Conservation (phyloP, 2,329 filamentous ascomycete genomes). For the Aureobasidium sp. region DNA sequence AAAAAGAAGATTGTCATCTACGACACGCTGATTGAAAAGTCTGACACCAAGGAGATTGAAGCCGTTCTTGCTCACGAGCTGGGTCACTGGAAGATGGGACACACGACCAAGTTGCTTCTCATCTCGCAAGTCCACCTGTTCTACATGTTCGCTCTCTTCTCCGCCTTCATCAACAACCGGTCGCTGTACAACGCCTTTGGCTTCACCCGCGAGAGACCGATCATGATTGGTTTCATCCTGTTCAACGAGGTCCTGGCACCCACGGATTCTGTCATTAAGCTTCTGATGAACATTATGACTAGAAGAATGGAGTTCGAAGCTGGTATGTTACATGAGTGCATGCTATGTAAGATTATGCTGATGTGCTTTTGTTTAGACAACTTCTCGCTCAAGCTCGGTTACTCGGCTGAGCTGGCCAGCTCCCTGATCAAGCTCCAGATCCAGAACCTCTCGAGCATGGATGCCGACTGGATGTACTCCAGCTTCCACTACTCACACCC, state of each 20-base stretch:
- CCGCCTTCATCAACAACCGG: conserved; percentile 90
- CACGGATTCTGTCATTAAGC: conserved; percentile 89
- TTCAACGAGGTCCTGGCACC: conserved; percentile 95
- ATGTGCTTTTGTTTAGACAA: conserved; percentile 45
- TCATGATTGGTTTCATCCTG: conserved; percentile 93
- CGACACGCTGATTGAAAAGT: conserved; percentile 95
- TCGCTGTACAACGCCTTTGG: conserved; percentile 89
- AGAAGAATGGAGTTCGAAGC: conserved; percentile 95
- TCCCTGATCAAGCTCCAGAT: conserved; percentile 96
- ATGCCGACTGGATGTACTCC: conserved; percentile 96
- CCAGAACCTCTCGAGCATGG: conserved; percentile 97
- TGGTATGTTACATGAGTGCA: conserved; percentile 39
- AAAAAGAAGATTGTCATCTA: conserved; percentile 99
- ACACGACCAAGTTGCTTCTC: conserved; percentile 83
- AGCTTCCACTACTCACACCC: conserved; percentile 98
- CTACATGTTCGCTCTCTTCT: conserved; percentile 95
- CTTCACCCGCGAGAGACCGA: conserved; percentile 73
- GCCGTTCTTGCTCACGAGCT: conserved; percentile 93
- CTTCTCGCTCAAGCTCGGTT: conserved; percentile 80
- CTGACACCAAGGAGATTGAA: conserved; percentile 81
- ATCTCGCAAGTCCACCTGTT: conserved; percentile 82
- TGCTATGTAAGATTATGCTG: conserved; percentile 5
- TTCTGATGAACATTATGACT: conserved; percentile 92
- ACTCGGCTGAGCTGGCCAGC: conserved; percentile 69
- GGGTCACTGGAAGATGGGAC: conserved; percentile 92